Conservation (phyloP, 129 eudicot genomes). For the Pseudognaphalium luteoalbum region DNA sequence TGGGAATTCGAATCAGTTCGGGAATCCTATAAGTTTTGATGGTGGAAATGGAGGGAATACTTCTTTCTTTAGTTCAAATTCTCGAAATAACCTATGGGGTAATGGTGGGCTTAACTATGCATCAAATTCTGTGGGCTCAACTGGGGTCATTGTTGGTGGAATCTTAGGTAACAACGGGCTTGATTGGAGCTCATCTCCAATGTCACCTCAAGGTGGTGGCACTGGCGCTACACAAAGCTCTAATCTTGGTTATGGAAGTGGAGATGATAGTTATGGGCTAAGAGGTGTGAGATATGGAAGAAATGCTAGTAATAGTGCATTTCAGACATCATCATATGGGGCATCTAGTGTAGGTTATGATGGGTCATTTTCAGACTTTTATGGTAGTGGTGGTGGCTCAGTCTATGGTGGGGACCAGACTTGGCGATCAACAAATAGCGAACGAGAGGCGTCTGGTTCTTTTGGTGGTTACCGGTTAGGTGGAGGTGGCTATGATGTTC, state of each 20-base stretch:
- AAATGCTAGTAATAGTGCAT: slow-evolving; percentile 38
- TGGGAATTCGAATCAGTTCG: slow-evolving; percentile 48
- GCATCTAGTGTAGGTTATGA: slow-evolving; percentile 52
- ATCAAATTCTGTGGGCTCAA: slow-evolving; percentile 42
- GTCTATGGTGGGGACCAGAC: slow-evolving; percentile 51
- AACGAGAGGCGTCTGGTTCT: slow-evolving; percentile 49
- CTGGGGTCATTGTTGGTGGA: slow-evolving; percentile 51
- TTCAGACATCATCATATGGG: slow-evolving; percentile 43
- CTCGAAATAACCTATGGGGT: slow-evolving; percentile 49
- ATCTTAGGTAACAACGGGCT: slow-evolving; percentile 40
- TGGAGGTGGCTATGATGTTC: slow-evolving; percentile 38
- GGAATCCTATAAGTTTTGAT: slow-evolving; percentile 44
- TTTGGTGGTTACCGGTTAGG: slow-evolving; percentile 51
- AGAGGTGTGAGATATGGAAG: slow-evolving; percentile 52
- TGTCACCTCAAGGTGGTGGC: slow-evolving; percentile 53
- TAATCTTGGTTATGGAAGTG: slow-evolving; percentile 47
- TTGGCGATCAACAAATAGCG: slow-evolving; percentile 48
- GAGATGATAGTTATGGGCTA: slow-evolving; percentile 43
- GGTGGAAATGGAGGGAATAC: slow-evolving; percentile 53
- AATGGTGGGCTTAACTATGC: slow-evolving; percentile 46
- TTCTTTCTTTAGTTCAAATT: slow-evolving; percentile 52
- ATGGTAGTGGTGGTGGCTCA: slow-evolving; percentile 40
- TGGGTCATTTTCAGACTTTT: slow-evolving; percentile 51
- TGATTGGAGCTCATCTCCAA: slow-evolving; percentile 46
- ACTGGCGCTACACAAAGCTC: slow-evolving; percentile 39